phyloP scores from a whole-genome alignment of 306 rosid genomes.

The Betula pendula region DNA sequence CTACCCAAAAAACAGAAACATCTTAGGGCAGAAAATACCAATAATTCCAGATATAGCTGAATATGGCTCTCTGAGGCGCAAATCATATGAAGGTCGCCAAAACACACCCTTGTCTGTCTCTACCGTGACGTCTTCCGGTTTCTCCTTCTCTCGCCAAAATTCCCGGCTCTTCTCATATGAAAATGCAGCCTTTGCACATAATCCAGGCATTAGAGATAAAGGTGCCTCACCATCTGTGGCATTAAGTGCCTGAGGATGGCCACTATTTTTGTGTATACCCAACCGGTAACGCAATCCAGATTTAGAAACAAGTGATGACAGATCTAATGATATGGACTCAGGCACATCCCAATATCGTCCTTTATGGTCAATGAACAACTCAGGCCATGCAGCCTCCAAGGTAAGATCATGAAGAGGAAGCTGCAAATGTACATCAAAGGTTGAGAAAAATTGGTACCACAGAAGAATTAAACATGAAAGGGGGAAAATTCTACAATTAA shows the following conservation, averaged over 20 bases:
- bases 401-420: conserved; percentile 73
- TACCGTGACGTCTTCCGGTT: conserved; percentile 27
- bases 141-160: conserved; percentile 59
- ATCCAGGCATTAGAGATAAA: conserved; percentile 62
- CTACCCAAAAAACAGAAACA: neutral
- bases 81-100: conserved; percentile 60
- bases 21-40: conserved; percentile 45
- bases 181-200: conserved; percentile 78
- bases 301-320: conserved; percentile 56
- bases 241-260: conserved; percentile 58
- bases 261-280: conserved; percentile 75
- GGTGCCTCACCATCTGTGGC: conserved; percentile 44
- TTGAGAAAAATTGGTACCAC: conserved; percentile 18
- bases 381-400: conserved; percentile 92
- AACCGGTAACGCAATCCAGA: conserved; percentile 74
- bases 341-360: conserved; percentile 94
- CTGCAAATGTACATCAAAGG: conserved; percentile 42
- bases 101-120: conserved; percentile 22
- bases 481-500: neutral
- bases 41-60: conserved; percentile 72
- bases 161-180: conserved; percentile 61
- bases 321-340: conserved; percentile 67
- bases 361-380: conserved; percentile 79
- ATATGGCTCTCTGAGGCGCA: conserved; percentile 66
- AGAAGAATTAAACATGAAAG: neutral